phyloP scores from a whole-genome alignment of 2,329 filamentous ascomycete genomes.

The Fusarium camptoceras region DNA sequence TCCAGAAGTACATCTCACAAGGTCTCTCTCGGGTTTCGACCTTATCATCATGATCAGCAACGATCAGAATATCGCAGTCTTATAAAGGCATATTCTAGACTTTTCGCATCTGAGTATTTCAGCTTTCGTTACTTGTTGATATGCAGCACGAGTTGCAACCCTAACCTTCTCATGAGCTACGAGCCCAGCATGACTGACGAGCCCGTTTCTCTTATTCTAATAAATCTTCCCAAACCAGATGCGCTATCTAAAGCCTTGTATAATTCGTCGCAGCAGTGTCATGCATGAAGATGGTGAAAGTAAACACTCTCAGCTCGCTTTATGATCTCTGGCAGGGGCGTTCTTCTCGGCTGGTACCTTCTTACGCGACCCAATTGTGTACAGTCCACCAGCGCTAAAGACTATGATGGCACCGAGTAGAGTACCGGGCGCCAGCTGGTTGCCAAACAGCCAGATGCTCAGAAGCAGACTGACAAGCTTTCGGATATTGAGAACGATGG shows the following conservation, averaged over 20 bases:
- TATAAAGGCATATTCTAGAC: not conserved
- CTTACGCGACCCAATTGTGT: conserved; percentile 76
- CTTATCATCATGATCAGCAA: not conserved
- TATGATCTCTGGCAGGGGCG: conserved; percentile 16
- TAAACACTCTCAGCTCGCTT: conserved; percentile 30
- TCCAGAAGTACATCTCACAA: not conserved
- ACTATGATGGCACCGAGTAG: conserved; percentile 85
- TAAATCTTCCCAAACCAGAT: not conserved
- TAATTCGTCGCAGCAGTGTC: not conserved
- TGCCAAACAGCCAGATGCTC: conserved; percentile 95
- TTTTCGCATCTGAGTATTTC: not conserved
- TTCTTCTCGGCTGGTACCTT: conserved; percentile 31
- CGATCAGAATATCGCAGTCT: not conserved
- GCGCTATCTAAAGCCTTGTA: conserved; percentile 21
- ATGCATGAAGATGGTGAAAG: not conserved
- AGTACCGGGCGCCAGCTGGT: conserved; percentile 80
- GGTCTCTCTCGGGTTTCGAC: not conserved
- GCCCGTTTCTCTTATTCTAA: not conserved
- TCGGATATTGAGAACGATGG: conserved; percentile 93
- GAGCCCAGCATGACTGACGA: not conserved
- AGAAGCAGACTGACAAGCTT: conserved; percentile 92
- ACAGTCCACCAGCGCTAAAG: conserved; percentile 90
- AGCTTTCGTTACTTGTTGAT: not conserved
- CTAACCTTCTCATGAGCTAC: not conserved
- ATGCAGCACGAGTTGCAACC: not conserved